Evolutionary conservation across 2,329 filamentous ascomycete genomes (phyloP), one percentile per base, ranked within the genome.

Genomic region (Calonectria multiphialidica): DNA sequence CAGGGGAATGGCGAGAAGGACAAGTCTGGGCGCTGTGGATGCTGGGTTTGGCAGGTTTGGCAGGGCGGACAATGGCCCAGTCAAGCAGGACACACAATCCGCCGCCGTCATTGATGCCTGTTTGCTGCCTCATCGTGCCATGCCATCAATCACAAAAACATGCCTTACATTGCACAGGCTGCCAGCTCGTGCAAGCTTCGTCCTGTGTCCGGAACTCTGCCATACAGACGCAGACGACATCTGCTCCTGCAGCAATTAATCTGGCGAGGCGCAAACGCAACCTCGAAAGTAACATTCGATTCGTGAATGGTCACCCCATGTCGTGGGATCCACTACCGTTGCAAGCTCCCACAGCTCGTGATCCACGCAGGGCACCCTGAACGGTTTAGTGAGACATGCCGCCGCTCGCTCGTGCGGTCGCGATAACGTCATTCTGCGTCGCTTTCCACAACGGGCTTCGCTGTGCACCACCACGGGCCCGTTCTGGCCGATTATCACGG

Each of bases 341-440:
- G 59, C 72, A 75, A 76, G 71, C 72, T 77, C 67, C 57, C 37
- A 47, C 70, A 53, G 76, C 77, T 77, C 73, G 76, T 79, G 77
- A 79, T 78, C 76, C 68, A 21, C 55, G 33, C 71, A 50, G 55
- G 57, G 66, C 66, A 64, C 77, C 77, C 53, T 62, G 66, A 50
- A 53, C 64, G 66, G 72, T 42, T 61, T 79, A 79, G 77, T 67
- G 75, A 72, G 70, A 73, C 75, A 72, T 66, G 70, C 67, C 65
- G 72, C 62, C 59, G 47, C 49, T 73, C 53, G 72, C 77, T 76
- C 75, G 77, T 78, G 77, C 72, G 72, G 71, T 37, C 57, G 55
- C 65, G 55, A 67, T 62, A 76, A 79, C 77, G 77, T 79, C 77
- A 79, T 77, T 75, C 59, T 72, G 73, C 73, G 72, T 47, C n/a